Evolutionary conservation across 2,329 filamentous ascomycete genomes (phyloP).

Genomic region (Arachnomyces sp.): DNA sequence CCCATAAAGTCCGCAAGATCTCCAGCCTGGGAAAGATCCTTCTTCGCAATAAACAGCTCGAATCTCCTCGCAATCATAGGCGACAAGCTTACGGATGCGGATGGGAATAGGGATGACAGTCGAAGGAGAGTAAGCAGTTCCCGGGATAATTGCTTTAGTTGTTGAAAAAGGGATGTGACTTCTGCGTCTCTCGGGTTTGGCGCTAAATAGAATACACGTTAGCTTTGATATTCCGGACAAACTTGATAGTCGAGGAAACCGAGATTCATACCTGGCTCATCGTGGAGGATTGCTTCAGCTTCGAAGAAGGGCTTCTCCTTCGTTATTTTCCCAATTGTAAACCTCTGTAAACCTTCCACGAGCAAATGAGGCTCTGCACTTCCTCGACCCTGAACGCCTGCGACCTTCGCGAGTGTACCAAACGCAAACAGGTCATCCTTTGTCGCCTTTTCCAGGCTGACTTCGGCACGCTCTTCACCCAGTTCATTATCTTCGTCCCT

Average conservation of each 20-base stretch:
- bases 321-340: conserved; percentile 65
- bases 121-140: conserved; percentile 80
- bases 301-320: conserved; percentile 82
- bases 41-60: conserved; percentile 78
- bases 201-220: conserved; percentile 17
- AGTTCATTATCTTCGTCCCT: conserved; percentile 46
- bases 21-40: conserved; percentile 74
- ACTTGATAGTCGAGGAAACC: background rate
- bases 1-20: conserved; percentile 93
- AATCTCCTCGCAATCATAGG: conserved; percentile 80
- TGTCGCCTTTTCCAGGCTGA: conserved; percentile 53
- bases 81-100: conserved; percentile 62
- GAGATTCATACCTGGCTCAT: conserved; percentile 55
- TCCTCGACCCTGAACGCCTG: conserved; percentile 67
- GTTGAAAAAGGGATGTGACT: conserved; percentile 63
- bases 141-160: conserved; percentile 74
- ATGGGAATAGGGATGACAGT: conserved; percentile 74
- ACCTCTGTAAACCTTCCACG: conserved; percentile 75
- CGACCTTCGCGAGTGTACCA: conserved; percentile 73
- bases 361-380: conserved; percentile 72
- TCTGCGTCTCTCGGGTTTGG: conserved; percentile 51
- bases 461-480: conserved; percentile 38
- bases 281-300: conserved; percentile 63
- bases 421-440: conserved; percentile 73
- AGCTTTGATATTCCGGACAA: background rate